Conservation (phyloP, 768 basidiomycete species). For the Rhodosporidiobolus sp. region DNA sequence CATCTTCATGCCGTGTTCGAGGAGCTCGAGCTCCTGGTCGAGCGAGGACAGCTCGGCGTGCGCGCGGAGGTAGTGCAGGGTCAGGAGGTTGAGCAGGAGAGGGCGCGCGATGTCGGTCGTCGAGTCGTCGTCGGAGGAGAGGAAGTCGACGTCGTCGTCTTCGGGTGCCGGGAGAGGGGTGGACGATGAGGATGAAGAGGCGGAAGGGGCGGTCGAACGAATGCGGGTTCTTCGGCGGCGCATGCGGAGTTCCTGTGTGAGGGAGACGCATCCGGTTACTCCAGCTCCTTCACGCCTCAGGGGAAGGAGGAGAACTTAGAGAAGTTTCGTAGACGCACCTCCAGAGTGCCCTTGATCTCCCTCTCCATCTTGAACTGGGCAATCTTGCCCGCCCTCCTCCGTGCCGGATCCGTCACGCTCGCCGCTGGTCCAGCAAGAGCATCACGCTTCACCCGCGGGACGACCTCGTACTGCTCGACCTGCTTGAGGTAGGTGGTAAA, state of each 20-base stretch:
- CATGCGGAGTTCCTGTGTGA: conserved; percentile 13
- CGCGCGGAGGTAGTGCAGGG: conserved; percentile 40
- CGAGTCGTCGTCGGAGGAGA: conserved; percentile 30
- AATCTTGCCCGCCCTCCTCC: conserved; percentile 81
- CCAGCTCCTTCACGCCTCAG: too few relatives aligned
- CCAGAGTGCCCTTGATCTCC: conserved; percentile 60
- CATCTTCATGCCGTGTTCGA: conserved; percentile 65
- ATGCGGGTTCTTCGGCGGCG: conserved; percentile 3
- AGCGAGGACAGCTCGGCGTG: conserved; percentile 41
- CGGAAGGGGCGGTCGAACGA: conserved; percentile 6
- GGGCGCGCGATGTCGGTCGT: conserved; percentile 37
- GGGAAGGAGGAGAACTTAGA: background rate
- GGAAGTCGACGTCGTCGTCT: conserved; percentile 31
- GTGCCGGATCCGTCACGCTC: conserved; percentile 59
- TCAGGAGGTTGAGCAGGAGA: conserved; percentile 38
- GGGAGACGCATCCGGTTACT: background rate
- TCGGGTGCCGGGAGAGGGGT: conserved; percentile 5
- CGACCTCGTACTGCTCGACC: conserved; percentile 62
- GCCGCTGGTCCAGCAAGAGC: conserved; percentile 15
- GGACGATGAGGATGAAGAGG: conserved; percentile 11
- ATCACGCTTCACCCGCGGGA: conserved; percentile 61
- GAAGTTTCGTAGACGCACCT: conserved; percentile 53
- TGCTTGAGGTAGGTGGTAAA: conserved; percentile 38
- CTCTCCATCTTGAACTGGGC: conserved; percentile 79
- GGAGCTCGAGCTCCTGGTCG: conserved; percentile 40